phyloP scores from a whole-genome alignment of 345 rosid species.

The Mallotus nudiflorus region DNA sequence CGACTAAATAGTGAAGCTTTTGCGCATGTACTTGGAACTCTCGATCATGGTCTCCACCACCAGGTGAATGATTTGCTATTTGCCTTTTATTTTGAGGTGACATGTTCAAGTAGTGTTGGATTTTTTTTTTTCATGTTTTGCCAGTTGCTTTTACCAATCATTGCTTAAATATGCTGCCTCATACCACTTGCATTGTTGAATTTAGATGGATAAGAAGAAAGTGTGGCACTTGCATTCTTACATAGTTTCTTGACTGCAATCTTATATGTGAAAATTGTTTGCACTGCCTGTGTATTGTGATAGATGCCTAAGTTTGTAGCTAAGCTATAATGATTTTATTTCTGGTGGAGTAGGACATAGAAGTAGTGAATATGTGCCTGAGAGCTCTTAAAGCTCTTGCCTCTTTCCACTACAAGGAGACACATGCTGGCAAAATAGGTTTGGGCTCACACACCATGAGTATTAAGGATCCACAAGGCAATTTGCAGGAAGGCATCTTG shows the following conservation, averaged over 20 bases:
- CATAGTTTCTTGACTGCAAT: not conserved
- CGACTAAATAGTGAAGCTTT: conserved; percentile 73
- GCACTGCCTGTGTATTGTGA: not conserved
- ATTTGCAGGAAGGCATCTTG: conserved; percentile 61
- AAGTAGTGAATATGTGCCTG: conserved; percentile 85
- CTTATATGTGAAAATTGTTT: not conserved
- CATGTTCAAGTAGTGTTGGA: not conserved
- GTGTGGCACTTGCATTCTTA: not conserved
- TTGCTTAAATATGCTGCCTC: not conserved
- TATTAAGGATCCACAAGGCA: conserved; percentile 56
- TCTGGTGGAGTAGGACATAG: conserved; percentile 57
- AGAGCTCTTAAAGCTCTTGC: conserved; percentile 89
- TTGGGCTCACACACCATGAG: conserved; percentile 65
- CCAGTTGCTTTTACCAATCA: not conserved
- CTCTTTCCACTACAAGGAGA: conserved; percentile 85
- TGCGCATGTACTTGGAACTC: conserved; percentile 74
- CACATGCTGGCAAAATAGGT: conserved; percentile 56
- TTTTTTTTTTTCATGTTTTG: not conserved
- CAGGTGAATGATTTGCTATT: conserved; percentile 54
- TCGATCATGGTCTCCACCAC: conserved; percentile 89
- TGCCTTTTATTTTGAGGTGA: not conserved
- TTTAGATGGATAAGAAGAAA: not conserved
- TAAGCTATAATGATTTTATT: conserved; percentile 4
- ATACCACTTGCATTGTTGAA: not conserved
- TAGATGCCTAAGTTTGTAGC: conserved; percentile 1